Evolutionary conservation across 352 stramenopile genomes (phyloP).

Genomic region (Pythium oligandrum): DNA sequence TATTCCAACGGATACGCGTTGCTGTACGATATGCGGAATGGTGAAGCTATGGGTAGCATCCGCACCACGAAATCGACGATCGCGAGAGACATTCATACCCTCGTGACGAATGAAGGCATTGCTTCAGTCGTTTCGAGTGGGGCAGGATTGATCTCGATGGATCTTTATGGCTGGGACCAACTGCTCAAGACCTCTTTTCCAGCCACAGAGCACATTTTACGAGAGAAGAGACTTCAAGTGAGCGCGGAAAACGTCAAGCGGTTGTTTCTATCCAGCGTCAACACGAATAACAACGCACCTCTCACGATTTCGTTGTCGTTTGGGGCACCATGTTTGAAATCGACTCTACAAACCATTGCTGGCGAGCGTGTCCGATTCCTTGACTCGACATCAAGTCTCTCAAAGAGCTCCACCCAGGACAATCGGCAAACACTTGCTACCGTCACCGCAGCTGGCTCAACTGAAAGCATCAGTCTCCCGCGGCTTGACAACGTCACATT

Average conservation of each 20-base stretch:
- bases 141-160: background rate
- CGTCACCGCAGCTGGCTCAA: background rate
- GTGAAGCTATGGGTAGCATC: conserved; percentile 37
- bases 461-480: background rate
- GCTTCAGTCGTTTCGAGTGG: background rate
- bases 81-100: conserved; percentile 2
- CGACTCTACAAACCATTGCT: conserved; percentile 6
- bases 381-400: no score
- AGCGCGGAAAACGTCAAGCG: conserved; percentile 20
- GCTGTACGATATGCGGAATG: conserved; percentile 41
- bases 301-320: conserved; percentile 6
- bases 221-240: no score
- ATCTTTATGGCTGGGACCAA: conserved; percentile 33
- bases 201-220: background rate
- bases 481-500: background rate
- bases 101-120: conserved; percentile 13
- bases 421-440: no score
- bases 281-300: background rate
- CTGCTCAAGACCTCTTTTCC: conserved; percentile 34
- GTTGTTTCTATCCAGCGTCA: conserved; percentile 17
- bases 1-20: conserved; percentile 45
- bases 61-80: conserved; percentile 7
- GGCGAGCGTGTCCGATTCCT: background rate
- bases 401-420: no score
- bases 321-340: conserved; percentile 6